Base-by-base conservation (phyloP, 768 basidiomycete genomes). In the Rubroboletus pulcherrimus region DNA sequence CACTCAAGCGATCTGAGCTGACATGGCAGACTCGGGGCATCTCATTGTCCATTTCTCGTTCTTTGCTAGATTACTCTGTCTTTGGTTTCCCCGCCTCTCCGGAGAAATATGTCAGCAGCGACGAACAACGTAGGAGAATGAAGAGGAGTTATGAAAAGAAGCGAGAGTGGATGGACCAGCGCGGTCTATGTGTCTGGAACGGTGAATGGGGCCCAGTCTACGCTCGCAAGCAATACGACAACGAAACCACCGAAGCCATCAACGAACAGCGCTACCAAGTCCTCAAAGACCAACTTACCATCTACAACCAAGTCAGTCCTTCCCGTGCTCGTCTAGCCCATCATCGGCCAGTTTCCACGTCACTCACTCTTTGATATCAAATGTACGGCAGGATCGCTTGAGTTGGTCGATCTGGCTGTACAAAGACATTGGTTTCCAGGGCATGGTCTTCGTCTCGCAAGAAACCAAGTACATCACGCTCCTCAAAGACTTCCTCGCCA, bases 321-420 rank as follows among this genome's bases (percentile, higher is more conserved):
- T 5, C 5, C 7, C 17, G 1, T 29, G 15, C 3, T 21, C 37
- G 4, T n/a, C 24, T n/a, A 4, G 2, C 6, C 34, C 19, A 33
- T 44, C 1, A 33, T 44, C 1, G 5, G 11, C 26, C 29, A n/a
- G n/a, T 12, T 26, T 26, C 19, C 21, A 30, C 29, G 14, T 44
- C 55, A 6, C 34, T 29, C 12, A n/a, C 26, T 1, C 17, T 26
- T 26, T 21, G 54, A 55, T 6, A 7, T 19, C 7, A 24, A 8
- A 26, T 19, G n/a, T 14, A 2, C 19, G 40, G 40, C 49, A 85
- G 83, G 84, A 83, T 61, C 81, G 80, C 29, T 69, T 86, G 53
- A 84, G 82, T 66, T 91, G 89, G 89, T 85, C 86, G 0, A 93
- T 92, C 74, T 93, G 91, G 91, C 73, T 91, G 19, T 93, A 89